Conservation (phyloP, 345 rosid genomes). For the Combretum micranthum region DNA sequence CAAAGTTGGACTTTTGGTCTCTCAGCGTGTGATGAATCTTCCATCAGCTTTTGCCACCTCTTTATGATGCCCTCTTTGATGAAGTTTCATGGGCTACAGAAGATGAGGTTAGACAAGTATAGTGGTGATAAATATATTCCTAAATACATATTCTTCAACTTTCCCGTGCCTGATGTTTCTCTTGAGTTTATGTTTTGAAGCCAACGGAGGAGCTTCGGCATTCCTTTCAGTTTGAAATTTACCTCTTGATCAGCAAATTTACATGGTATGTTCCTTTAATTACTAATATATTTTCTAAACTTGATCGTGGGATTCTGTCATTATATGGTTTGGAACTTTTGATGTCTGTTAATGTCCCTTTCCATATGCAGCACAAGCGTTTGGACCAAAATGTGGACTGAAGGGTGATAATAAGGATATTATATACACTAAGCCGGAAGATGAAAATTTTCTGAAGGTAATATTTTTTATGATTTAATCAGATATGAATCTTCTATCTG, state of each 20-base stretch:
- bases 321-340: neutral
- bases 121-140: constrained; percentile 14
- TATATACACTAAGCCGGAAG: constrained; percentile 68
- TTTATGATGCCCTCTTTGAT: constrained; percentile 74
- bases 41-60: constrained; percentile 85
- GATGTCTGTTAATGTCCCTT: neutral
- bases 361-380: constrained; percentile 44
- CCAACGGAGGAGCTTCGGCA: constrained; percentile 63
- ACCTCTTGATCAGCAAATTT: constrained; percentile 62
- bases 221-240: constrained; percentile 57
- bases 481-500: constrained; percentile 5
- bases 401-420: constrained; percentile 39
- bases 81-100: constrained; percentile 85
- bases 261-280: constrained; percentile 41
- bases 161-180: neutral
- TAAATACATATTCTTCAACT: constrained; percentile 1
- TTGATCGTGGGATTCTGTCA: too few species aligned
- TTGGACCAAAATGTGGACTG: constrained; percentile 29
- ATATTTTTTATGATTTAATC: neutral
- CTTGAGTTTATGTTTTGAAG: constrained; percentile 27
- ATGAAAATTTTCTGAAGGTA: constrained; percentile 83
- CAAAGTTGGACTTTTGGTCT: constrained; percentile 65
- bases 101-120: constrained; percentile 70
- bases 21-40: constrained; percentile 77
- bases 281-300: neutral